Percentiles rank a stretch among this genome's conserved stretches.
phyloP scores from a whole-genome alignment of 371 early-diverging fungal species.

The Fennellomyces sp. region DNA sequence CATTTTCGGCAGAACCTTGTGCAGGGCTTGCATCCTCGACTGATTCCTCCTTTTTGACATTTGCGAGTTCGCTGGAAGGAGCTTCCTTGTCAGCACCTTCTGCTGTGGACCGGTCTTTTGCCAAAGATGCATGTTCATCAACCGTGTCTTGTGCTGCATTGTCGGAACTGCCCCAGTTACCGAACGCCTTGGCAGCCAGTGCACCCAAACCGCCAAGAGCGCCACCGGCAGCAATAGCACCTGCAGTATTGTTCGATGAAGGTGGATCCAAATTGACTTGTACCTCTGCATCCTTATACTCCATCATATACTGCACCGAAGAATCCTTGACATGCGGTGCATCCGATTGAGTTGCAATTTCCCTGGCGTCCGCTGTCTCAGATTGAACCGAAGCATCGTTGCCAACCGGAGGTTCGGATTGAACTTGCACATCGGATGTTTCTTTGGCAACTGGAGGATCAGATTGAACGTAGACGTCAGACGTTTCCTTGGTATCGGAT shows the following conservation, averaged over 20 bases:
- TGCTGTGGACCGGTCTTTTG: background rate
- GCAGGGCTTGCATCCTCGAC: too few relatives aligned
- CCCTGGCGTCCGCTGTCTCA: background rate
- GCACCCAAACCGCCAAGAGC: constrained; percentile 7
- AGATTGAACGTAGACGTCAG: constrained; percentile 6
- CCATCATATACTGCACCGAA: background rate
- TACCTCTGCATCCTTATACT: constrained; percentile 4
- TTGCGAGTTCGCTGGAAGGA: too few relatives aligned
- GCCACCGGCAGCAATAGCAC: constrained; percentile 6
- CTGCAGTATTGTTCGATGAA: constrained; percentile 1
- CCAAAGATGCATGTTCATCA: background rate
- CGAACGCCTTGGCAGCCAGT: background rate
- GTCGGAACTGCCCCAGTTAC: background rate
- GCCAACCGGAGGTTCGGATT: constrained; percentile 5
- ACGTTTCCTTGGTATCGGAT: constrained; percentile 1
- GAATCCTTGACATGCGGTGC: background rate
- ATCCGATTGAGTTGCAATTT: background rate
- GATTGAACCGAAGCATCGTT: constrained; percentile 6
- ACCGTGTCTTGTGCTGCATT: background rate
- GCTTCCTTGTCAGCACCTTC: background rate
- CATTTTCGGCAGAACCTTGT: too few relatives aligned
- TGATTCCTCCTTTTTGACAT: too few relatives aligned
- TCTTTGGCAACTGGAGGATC: constrained; percentile 3
- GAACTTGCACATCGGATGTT: constrained; percentile 9
- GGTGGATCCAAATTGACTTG: background rate